phyloP scores from a whole-genome alignment of 768 basidiomycete species.

The Lentinula sp. region DNA sequence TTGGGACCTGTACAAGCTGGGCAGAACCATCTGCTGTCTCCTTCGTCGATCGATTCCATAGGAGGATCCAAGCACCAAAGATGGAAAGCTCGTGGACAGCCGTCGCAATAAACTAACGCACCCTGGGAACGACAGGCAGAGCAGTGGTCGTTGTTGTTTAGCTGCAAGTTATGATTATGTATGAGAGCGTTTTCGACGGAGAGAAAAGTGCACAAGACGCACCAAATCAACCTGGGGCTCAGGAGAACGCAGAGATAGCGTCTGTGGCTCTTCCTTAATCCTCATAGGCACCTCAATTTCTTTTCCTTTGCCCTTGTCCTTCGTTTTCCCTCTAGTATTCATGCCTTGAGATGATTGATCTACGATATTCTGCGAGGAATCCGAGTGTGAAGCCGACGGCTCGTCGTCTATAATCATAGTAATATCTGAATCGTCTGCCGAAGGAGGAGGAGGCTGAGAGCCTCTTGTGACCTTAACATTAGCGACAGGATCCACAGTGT shows the following conservation, averaged over 20 bases:
- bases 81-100: slow-evolving; percentile 94
- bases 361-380: slow-evolving; percentile 39
- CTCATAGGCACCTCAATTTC: slow-evolving; percentile 35
- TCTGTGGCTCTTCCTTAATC: slow-evolving; percentile 49
- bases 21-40: slow-evolving; percentile 81
- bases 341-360: slow-evolving; percentile 23
- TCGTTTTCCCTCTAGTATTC: slow-evolving; percentile 28
- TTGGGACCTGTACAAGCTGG: slow-evolving; percentile 62
- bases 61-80: slow-evolving; percentile 97
- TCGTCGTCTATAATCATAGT: slow-evolving; percentile 54
- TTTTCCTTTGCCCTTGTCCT: slow-evolving; percentile 46
- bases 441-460: slow-evolving; percentile 33
- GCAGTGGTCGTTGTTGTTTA: slow-evolving; percentile 78
- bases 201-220: slow-evolving; percentile 14
- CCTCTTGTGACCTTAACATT: slow-evolving; percentile 27
- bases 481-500: slow-evolving; percentile 27
- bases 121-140: slow-evolving; percentile 80
- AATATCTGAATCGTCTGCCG: slow-evolving; percentile 45
- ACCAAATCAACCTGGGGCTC: slow-evolving; percentile 37
- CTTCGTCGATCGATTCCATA: slow-evolving; percentile 81
- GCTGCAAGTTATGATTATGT: slow-evolving; percentile 21
- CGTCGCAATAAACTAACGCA: slow-evolving; percentile 92
- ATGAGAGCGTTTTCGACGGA: slow-evolving; percentile 3
- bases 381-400: slow-evolving; percentile 55
- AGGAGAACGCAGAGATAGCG: slow-evolving; percentile 36